A percentile compares a stretch with the other conserved stretches of the same genome.
Conservation (phyloP, 805 yeast genomes). For the Cyberlindnera subsufficiens region DNA sequence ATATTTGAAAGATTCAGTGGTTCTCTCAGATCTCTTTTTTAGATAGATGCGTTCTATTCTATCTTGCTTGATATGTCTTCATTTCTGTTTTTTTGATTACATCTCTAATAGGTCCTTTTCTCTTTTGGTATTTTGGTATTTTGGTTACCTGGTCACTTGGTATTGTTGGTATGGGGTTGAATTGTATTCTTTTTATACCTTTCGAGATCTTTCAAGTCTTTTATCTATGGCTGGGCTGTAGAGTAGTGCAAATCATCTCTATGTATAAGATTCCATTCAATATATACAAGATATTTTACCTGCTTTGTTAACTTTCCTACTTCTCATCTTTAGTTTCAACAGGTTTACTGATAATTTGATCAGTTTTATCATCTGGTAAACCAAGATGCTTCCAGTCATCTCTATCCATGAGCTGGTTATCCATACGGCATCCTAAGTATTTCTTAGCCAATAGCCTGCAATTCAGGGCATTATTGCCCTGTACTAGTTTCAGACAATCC, state of each 20-base stretch:
- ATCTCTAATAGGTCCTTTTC: no score
- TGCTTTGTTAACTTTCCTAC: background rate
- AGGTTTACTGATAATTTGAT: background rate
- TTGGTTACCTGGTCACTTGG: no score
- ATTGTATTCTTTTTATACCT: no score
- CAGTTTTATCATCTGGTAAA: conserved; percentile 44
- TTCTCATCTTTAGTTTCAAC: background rate
- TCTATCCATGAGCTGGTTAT: conserved; percentile 54
- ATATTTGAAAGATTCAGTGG: no score
- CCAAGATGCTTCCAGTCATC: conserved; percentile 61
- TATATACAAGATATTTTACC: background rate
- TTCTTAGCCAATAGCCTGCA: conserved; percentile 80
- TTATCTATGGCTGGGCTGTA: no score
- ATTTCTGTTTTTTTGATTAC: no score
- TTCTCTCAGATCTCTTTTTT: no score
- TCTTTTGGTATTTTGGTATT: no score
- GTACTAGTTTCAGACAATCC: conserved; percentile 69
- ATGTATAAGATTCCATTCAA: background rate
- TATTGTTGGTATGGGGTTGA: no score
- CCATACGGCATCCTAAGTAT: conserved; percentile 87
- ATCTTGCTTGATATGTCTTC: no score
- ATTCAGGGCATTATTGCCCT: conserved; percentile 84
- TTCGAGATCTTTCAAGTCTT: no score
- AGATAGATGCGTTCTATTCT: no score
- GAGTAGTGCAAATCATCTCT: background rate